Base-by-base conservation (phyloP, 495 filamentous ascomycete genomes). In the Aspergillus campestris region DNA sequence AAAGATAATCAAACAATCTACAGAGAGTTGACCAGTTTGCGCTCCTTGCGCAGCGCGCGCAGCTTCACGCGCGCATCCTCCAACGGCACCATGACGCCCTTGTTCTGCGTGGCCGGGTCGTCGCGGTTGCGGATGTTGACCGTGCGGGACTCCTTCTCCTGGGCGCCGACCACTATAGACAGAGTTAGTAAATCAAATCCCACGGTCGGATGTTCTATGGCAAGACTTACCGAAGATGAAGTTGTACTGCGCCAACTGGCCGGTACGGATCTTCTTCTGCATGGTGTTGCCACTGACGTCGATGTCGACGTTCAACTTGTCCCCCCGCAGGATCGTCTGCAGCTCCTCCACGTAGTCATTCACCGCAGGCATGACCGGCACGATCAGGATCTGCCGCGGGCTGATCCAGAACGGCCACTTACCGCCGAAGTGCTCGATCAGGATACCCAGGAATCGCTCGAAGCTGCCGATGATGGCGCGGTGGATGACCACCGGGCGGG, bases 351-450 rank as follows among this genome's bases (percentile, higher is more conserved):
- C 88, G 59, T 97, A 98, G 50, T 88, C 86, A 54, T 88, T 83
- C 49, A 82, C 79, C 30, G 78, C 76, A 13, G 84, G 84, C 75
- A 90, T 90, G 49, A 98, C 90, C 3, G 92, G 94, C 7, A 97
- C 82, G 44, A 97, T 80, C 49, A 97, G 70, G 38, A 97, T 78
- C 69, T 98, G 92, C 13, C 91, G 82, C 24, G 92, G 92, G 51
- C 82, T 90, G 47, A 98, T 67, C 92, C 92, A 98, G 77, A 96
- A 95, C 0, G 92, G 92, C 91, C 91, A 97, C 68, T 95, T 95
- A 51, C 92, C 92, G 34, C 73, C 92, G 58, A 95, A 98, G 62
- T 97, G 92, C 70, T 98, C 92, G 18, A 75, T 89, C 45, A 96
- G 69, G 51, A 98, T 94, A 44, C 84, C 92, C 47, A 94, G 83